phyloP scores from a whole-genome alignment of 257 asterid genomes.

The Capsicum pubescens region DNA sequence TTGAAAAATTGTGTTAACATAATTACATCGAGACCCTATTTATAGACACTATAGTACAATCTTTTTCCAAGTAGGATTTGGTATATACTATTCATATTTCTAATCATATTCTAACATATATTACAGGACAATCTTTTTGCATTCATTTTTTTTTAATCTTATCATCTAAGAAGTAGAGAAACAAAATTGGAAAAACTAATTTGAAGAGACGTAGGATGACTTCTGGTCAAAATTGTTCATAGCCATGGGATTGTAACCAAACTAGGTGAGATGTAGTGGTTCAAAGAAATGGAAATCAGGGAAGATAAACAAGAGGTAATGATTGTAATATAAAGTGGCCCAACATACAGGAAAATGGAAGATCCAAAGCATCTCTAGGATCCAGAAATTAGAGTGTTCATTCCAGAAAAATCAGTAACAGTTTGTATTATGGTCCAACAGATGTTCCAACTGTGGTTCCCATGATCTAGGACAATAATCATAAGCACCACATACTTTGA shows the following conservation, averaged over 20 bases:
- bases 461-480: background rate
- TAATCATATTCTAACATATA: too few species aligned
- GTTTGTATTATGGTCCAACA: background rate
- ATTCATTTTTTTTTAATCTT: background rate
- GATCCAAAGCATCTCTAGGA: background rate
- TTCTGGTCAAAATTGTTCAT: background rate
- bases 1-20: too few species aligned
- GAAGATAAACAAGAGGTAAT: background rate
- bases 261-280: slow-evolving; percentile 5
- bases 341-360: background rate
- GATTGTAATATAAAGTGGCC: background rate
- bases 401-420: background rate
- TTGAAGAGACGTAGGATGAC: background rate
- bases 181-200: background rate
- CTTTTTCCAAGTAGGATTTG: too few species aligned
- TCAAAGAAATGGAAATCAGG: slow-evolving; percentile 14
- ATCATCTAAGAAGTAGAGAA: background rate
- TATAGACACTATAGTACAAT: too few species aligned
- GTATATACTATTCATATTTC: too few species aligned
- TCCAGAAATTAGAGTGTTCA: background rate
- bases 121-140: background rate
- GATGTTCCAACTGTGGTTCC: background rate
- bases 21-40: too few species aligned
- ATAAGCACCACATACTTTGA: background rate
- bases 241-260: slow-evolving; percentile 3